Conservation (phyloP, 2,329 filamentous ascomycete species). For the Emmonsiellopsis sp. region DNA sequence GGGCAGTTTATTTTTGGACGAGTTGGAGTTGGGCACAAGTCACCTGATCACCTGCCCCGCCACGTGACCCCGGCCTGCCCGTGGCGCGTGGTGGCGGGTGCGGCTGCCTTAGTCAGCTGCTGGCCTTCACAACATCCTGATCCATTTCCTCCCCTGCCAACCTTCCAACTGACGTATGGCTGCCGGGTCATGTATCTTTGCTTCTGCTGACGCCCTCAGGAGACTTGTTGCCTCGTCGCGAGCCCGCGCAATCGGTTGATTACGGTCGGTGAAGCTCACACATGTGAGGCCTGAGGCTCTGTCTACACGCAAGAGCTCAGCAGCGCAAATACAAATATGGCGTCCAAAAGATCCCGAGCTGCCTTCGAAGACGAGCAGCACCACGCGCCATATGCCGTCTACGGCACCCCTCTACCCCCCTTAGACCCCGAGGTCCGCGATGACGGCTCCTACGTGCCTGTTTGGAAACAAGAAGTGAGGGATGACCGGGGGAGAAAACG, state of each 20-base stretch:
- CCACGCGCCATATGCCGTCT: slow-evolving; percentile 66
- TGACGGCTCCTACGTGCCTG: slow-evolving; percentile 81
- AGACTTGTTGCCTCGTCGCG: too few species aligned
- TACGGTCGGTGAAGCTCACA: too few species aligned
- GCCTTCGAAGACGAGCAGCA: slow-evolving; percentile 64
- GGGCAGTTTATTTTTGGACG: not conserved
- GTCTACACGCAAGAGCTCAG: too few species aligned
- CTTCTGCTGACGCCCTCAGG: too few species aligned
- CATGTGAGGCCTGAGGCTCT: too few species aligned
- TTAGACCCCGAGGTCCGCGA: slow-evolving; percentile 68
- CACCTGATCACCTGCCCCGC: not conserved
- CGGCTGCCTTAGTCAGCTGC: not conserved
- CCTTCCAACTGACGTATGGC: too few species aligned
- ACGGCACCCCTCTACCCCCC: slow-evolving; percentile 76
- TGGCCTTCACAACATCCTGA: not conserved
- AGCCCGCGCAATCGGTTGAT: too few species aligned
- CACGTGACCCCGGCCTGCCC: not conserved
- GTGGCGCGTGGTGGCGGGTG: not conserved
- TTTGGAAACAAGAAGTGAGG: slow-evolving; percentile 98
- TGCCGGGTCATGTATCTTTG: too few species aligned
- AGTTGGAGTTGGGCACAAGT: not conserved
- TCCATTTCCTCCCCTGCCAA: too few species aligned
- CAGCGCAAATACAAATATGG: slow-evolving; percentile 43
- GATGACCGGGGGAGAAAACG: slow-evolving; percentile 87
- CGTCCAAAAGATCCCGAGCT: slow-evolving; percentile 68